Conservation (phyloP, 192 early-diverging fungal genomes). For the Coemansia sp. region DNA sequence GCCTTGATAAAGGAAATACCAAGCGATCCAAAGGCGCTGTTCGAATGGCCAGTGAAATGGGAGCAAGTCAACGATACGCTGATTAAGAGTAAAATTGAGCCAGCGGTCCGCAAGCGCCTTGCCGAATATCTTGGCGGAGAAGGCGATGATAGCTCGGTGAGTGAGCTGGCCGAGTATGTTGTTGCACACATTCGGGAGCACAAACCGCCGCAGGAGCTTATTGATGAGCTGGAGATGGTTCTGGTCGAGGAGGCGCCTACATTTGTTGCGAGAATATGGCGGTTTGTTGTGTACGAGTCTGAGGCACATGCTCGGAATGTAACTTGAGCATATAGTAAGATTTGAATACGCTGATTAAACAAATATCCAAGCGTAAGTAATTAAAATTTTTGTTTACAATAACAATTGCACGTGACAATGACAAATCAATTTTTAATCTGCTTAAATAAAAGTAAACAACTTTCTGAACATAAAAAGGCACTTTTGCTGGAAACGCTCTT, state of each 20-base stretch:
- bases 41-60: slow-evolving; percentile 40
- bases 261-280: slow-evolving; percentile 89
- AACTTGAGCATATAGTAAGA: no score
- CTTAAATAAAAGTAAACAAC: no score
- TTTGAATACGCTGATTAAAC: no score
- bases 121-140: slow-evolving; percentile 72
- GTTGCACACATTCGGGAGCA: slow-evolving; percentile 66
- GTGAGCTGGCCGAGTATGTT: slow-evolving; percentile 79
- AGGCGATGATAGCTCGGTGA: slow-evolving; percentile 58
- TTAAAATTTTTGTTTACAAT: no score
- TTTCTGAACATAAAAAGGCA: not conserved
- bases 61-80: slow-evolving; percentile 43
- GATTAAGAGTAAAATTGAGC: slow-evolving; percentile 65
- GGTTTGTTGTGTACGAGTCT: slow-evolving; percentile 38
- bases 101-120: slow-evolving; percentile 79
- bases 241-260: slow-evolving; percentile 84
- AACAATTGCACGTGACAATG: no score
- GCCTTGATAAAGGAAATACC: slow-evolving; percentile 23
- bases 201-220: slow-evolving; percentile 65
- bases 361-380: no score
- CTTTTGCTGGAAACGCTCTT: slow-evolving; percentile 1
- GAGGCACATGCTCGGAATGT: slow-evolving; percentile 15
- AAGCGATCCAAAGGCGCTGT: slow-evolving; percentile 19
- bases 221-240: slow-evolving; percentile 75
- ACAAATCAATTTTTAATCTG: no score